phyloP scores from a whole-genome alignment of 1,284 basidiomycete genomes.

The Leccinum solheimii region DNA sequence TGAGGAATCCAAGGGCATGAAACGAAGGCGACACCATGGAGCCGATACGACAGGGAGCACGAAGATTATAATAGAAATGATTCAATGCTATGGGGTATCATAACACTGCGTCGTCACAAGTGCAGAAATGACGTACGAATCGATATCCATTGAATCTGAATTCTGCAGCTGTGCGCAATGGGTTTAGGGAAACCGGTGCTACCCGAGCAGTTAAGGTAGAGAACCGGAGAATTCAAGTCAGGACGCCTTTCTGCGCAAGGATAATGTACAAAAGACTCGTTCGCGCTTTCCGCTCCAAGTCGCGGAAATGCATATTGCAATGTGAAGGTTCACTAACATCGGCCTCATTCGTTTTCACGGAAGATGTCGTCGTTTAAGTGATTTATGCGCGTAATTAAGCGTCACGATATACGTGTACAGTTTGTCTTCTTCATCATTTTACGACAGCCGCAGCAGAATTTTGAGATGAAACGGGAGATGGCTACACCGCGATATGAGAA shows the following conservation, averaged over 20 bases:
- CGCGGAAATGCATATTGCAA: slow-evolving; percentile 33
- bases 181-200: slow-evolving; percentile 38
- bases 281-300: slow-evolving; percentile 29
- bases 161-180: slow-evolving; percentile 23
- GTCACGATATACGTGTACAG: slow-evolving; percentile 34
- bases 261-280: slow-evolving; percentile 33
- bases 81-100: no score
- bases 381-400: slow-evolving; percentile 25
- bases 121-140: no score
- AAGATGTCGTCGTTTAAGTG: slow-evolving; percentile 33
- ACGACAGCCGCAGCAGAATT: no score
- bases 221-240: slow-evolving; percentile 15
- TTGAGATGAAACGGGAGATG: no score
- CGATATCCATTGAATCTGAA: no score
- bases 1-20: no score
- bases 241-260: slow-evolving; percentile 15
- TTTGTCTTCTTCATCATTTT: slow-evolving; percentile 29
- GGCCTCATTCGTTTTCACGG: background rate
- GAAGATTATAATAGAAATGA: no score
- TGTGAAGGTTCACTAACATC: slow-evolving; percentile 30
- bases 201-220: slow-evolving; percentile 40
- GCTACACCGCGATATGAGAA: no score
- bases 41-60: no score
- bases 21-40: no score
- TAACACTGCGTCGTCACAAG: no score